These are phyloP conservation scores for Aegle marmelos DNA, from an alignment of 345 rosid genomes.

Conservation along the genomic window DNA sequence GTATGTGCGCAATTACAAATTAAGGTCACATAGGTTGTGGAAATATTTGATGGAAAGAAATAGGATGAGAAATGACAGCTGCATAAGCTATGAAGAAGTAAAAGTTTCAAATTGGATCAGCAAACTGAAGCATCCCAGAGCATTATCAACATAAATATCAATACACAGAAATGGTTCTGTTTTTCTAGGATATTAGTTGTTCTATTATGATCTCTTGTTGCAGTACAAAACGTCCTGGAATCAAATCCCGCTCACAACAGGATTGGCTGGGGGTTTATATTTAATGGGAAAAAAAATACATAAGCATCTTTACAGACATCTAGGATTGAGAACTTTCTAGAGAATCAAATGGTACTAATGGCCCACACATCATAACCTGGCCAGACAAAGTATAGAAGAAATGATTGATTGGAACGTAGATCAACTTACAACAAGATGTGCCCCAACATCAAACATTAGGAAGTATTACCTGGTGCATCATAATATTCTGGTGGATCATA, in stretches of 20 bases:
- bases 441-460: background rate
- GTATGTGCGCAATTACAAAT: background rate
- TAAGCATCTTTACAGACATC: background rate
- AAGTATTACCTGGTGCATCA: conserved; percentile 65
- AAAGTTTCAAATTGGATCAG: background rate
- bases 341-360: background rate
- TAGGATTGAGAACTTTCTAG: background rate
- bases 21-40: conserved; percentile 4
- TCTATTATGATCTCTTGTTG: background rate
- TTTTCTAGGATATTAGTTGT: background rate
- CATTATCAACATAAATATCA: background rate
- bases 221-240: background rate
- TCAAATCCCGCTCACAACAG: background rate
- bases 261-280: background rate
- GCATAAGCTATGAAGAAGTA: background rate
- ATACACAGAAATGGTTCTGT: background rate
- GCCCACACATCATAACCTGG: background rate
- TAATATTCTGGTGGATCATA: conserved; percentile 91
- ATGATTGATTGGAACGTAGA: background rate
- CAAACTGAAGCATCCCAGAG: background rate
- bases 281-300: background rate
- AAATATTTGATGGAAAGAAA: conserved; percentile 3
- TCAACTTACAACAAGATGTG: no score
- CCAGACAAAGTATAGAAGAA: background rate
- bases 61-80: background rate